Evolutionary conservation across 257 asterid species (phyloP), one percentile per base, ranked within the genome.

Genomic region (Scutellaria minor): DNA sequence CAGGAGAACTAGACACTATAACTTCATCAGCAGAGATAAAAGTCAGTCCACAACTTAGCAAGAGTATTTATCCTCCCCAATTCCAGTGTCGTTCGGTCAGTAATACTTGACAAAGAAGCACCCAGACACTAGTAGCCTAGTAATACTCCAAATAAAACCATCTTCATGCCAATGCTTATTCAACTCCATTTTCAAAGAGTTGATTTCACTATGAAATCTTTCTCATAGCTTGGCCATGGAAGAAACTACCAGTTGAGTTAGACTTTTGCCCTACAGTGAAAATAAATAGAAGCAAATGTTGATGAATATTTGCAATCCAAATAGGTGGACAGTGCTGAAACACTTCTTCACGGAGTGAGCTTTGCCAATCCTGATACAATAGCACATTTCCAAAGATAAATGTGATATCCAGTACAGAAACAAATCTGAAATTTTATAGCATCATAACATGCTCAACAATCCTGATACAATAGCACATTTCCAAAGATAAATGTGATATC

Each of bases 401-500:
- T 24, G 62, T 7, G 13, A 48, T 45, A 69, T 55, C 63, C 67
- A 66, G n/a, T 56, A 47, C 2, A 61, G 22, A 58, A 51, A 67
- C 46, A 44, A 62, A 13, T 46, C 60, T 12, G 60, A 41, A 47
- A 62, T 39, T 20, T 64, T 66, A 7, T 15, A 52, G 61, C 42
- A 76, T 75, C 65, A 50, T 62, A 53, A 75, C n/a, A n/a, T n/a
- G n/a, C n/a, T n/a, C n/a, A n/a, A n/a, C 58, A 48, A 3, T 64
- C 84, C 86, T 76, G 85, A 75, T 48, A 68, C 85, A 74, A 54
- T 27, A 62, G 62, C 56, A 74, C 60, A 77, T 35, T 47, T 65
- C 15, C 69, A 71, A 27, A 65, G 22, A 24, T 67, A 62, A 74
- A 47, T 24, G 62, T 7, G 13, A 48, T 45, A 69, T 55, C 63